Base-by-base conservation (phyloP, 2,329 filamentous ascomycete species). In the Rachicladosporium sp. region DNA sequence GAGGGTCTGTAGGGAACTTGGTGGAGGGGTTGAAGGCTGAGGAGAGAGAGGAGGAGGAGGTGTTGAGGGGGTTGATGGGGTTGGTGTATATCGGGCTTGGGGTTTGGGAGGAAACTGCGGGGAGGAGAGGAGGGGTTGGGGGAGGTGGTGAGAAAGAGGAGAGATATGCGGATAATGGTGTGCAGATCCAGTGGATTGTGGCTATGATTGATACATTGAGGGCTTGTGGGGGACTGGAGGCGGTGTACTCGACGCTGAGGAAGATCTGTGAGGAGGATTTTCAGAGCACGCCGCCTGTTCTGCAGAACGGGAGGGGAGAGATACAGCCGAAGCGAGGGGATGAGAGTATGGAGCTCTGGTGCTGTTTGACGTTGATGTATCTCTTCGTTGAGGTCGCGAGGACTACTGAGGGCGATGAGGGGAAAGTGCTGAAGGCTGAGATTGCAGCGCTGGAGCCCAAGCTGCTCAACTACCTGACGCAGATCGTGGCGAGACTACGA, bases 391-490 rank as follows among this genome's bases (percentile, higher is more conserved):
- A 70, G 46, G 57, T 64, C 23, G 65, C 65, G 44, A 57, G 57
- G 23, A 55, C 53, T 31, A 47, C 46, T 23, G 51, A 41, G 35
- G 47, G 44, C n/a, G 21, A 31, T 35, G 52, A 50, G 40, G 50
- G 46, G 2, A 49, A 46, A 29, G 40, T 41, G n/a, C 37, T 59
- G 37, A 56, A 53, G 40, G 37, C 42, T 12, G 55, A 56, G 46
- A 61, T 48, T 41, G 57, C 49, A 47, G 61, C 45, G 12, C 40
- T 58, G 15, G 46, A 58, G 41, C 84, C 85, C 1, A 74, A 74
- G 39, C 61, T 93, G 35, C 70, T 88, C 11, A 72, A 82, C 35
- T 80, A 80, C 41, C 71, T 93, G 58, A 73, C 88, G 23, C 75
- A 80, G 29, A 50, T 68, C n/a, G 61, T 70, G 23, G 61, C 63